Conservation (phyloP, 768 basidiomycete genomes). For the Tulasnella calospora region DNA sequence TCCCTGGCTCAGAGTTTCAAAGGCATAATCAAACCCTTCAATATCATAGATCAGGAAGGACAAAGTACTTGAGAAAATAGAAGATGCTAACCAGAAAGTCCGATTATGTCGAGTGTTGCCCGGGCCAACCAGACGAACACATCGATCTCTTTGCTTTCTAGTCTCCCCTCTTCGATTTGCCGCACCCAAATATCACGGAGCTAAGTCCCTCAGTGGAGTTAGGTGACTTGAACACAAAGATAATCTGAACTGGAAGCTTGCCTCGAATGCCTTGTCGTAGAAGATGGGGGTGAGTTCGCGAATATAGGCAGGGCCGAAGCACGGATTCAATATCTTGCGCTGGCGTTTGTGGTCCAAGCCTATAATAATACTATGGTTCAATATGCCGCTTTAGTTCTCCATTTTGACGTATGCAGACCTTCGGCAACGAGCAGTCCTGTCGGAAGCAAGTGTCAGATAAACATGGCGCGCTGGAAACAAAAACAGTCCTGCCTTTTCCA, state of each 20-base stretch:
- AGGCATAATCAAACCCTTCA: slow-evolving; percentile 36
- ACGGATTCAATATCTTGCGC: slow-evolving; percentile 44
- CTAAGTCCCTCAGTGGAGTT: not conserved
- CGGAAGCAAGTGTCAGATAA: not conserved
- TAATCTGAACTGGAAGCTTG: not conserved
- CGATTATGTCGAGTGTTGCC: not conserved
- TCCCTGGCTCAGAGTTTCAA: slow-evolving; percentile 35
- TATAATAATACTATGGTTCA: not conserved
- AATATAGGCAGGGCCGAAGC: slow-evolving; percentile 57
- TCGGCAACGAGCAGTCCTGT: slow-evolving; percentile 11
- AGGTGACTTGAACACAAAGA: not conserved
- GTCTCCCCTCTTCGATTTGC: not conserved
- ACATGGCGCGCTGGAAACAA: not conserved
- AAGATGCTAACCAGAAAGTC: not conserved
- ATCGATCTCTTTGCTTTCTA: not conserved
- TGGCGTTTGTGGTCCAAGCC: slow-evolving; percentile 4
- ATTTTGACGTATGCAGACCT: not conserved
- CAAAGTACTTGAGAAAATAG: not conserved
- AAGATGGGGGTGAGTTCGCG: slow-evolving; percentile 55
- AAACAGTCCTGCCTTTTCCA: not conserved
- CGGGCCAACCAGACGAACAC: not conserved
- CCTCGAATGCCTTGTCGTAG: slow-evolving; percentile 48
- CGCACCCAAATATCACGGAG: slow-evolving; percentile 17
- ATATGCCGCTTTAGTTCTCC: not conserved
- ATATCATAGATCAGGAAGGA: too few relatives aligned